Evolutionary conservation across 2,329 filamentous ascomycete genomes (phyloP), one percentile per base, ranked within the genome.

Genomic region (Xylariomycetidae sp.): DNA sequence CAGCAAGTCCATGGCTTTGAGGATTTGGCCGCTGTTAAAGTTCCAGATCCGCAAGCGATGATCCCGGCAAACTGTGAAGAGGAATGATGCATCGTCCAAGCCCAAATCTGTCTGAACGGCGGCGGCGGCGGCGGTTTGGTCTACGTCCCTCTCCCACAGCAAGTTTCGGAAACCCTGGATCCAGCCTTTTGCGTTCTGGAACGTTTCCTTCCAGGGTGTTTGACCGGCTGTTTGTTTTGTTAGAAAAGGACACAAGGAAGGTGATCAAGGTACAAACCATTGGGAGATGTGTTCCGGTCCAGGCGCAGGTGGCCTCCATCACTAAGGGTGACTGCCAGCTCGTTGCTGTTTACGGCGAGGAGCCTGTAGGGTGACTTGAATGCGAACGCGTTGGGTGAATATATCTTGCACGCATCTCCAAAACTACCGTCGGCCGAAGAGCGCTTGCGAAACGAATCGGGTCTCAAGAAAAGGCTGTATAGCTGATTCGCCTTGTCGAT

Each of bases 11-110:
- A 78, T 79, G 5, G 82, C 80, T 35, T 79, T 77, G 5, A 85
- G 75, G 34, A 93, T 74, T 53, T 81, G 84, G 29, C 89, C 89
- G 24, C 76, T 85, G n/a, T 76, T 68, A 19, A 90, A 68, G 52
- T 94, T 92, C 90, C 92, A 96, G 24, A 92, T 79, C 50, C 88
- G 81, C 54, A 98, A 65, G 9, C 79, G 82, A 55, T 98, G 89
- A 48, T 98, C 89, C 39, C 98, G 67, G 43, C 85, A 92, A 30
- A 95, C 77, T 0, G 89, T 89, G 49, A 95, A 85, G 2, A 75
- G 66, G 44, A 76, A 80, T 1, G 68, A 60, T 5, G 60, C 60
- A 31, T 65, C 58, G 7, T 71, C 61, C 14, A 72, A 56, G 4
- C 70, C 72, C 39, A 76, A 58, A 18, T 63, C 58, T 9, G 71